These are phyloP conservation scores for Colletotrichum musicola DNA, from an alignment of 2,329 filamentous ascomycete genomes.

Conservation along the genomic window DNA sequence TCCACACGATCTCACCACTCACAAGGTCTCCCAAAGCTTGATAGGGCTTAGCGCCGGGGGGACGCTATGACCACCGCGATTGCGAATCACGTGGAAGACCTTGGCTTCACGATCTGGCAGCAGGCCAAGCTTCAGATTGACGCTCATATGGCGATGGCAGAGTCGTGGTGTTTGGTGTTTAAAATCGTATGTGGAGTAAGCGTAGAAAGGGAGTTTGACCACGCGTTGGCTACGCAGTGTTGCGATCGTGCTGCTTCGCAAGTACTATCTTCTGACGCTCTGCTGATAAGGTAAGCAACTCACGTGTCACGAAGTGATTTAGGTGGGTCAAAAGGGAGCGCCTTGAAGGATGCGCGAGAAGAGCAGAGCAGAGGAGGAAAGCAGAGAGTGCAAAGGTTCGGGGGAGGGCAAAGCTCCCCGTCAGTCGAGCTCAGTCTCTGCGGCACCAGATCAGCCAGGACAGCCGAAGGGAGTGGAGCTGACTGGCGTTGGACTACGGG, in stretches of 20 bases:
- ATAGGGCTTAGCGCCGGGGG: conserved; percentile 44
- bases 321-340: not conserved
- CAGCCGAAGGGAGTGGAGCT: conserved; percentile 36
- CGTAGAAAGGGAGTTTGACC: too few relatives aligned
- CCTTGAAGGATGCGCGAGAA: conserved; percentile 3
- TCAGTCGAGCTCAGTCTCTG: conserved; percentile 36
- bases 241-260: not conserved
- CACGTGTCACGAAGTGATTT: not conserved
- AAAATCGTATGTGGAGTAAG: too few relatives aligned
- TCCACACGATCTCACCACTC: conserved; percentile 35
- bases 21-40: conserved; percentile 24
- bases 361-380: conserved; percentile 46
- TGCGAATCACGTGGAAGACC: conserved; percentile 41
- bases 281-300: not conserved
- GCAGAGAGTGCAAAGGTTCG: conserved; percentile 43
- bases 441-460: conserved; percentile 36
- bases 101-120: conserved; percentile 10
- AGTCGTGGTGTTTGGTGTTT: too few relatives aligned
- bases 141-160: too few relatives aligned
- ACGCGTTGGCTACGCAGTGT: not conserved
- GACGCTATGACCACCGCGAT: conserved; percentile 47
- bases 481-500: conserved; percentile 31
- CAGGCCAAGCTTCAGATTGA: not conserved
- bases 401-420: conserved; percentile 49
- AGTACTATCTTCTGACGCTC: not conserved